Evolutionary conservation across 768 basidiomycete genomes (phyloP).

Genomic region (Infundibulicybe gibba): DNA sequence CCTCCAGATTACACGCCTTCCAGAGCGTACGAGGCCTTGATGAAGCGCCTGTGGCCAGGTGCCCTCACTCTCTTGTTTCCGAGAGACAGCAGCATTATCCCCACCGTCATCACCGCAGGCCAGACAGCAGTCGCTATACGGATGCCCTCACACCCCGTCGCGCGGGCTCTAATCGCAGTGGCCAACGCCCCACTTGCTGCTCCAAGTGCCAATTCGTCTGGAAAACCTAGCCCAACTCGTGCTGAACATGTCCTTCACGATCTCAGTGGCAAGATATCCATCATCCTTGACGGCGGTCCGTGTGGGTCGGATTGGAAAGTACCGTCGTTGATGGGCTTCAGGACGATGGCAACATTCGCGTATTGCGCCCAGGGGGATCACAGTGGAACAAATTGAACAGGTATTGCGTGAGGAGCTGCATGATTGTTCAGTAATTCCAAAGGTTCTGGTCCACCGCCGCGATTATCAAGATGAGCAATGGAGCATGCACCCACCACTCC

Average conservation of each 20-base stretch:
- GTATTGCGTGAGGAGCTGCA: constrained; percentile 42
- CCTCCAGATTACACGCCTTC: constrained; percentile 63
- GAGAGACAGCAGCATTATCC: constrained; percentile 54
- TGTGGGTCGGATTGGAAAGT: constrained; percentile 93
- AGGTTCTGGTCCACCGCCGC: constrained; percentile 73
- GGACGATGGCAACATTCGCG: constrained; percentile 68
- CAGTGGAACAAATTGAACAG: constrained; percentile 79
- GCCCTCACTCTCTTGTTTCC: constrained; percentile 92
- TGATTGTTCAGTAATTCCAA: constrained; percentile 33
- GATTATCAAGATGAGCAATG: constrained; percentile 71
- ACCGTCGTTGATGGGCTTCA: constrained; percentile 91
- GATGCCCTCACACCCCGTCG: constrained; percentile 93
- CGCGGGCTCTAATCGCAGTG: constrained; percentile 80
- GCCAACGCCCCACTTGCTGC: constrained; percentile 81
- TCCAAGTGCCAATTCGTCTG: constrained; percentile 92
- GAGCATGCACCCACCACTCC: constrained; percentile 89
- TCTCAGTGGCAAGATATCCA: constrained; percentile 63
- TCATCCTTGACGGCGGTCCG: constrained; percentile 90
- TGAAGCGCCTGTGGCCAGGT: constrained; percentile 92
- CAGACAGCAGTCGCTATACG: constrained; percentile 85
- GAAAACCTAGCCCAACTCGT: constrained; percentile 90
- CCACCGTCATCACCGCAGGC: constrained; percentile 73
- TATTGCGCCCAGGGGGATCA: constrained; percentile 92
- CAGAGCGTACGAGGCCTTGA: constrained; percentile 65
- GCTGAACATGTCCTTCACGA: constrained; percentile 84